These are phyloP conservation scores for Phytopythium ostracodes DNA, from an alignment of 352 stramenopile species.

Conservation along the genomic window DNA sequence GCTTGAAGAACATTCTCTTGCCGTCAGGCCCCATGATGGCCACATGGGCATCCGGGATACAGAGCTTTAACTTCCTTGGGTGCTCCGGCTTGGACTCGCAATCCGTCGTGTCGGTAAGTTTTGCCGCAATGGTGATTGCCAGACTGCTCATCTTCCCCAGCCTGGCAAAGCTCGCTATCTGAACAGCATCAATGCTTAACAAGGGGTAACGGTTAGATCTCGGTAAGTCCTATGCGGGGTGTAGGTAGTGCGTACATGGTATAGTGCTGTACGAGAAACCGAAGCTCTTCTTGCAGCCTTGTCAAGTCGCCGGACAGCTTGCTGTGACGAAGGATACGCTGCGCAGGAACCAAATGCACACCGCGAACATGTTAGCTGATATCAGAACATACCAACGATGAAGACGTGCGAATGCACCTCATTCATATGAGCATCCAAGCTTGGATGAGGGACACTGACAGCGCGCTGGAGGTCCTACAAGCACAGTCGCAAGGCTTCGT, in stretches of 20 bases:
- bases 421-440: not conserved
- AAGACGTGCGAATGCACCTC: not conserved
- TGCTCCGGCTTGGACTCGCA: not conserved
- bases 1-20: conserved; percentile 38
- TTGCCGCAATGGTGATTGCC: not conserved
- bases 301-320: not conserved
- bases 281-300: not conserved
- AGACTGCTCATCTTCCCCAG: conserved; percentile 3
- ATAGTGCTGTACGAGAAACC: not conserved
- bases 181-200: conserved; percentile 7
- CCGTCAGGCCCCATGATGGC: conserved; percentile 27
- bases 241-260: not conserved
- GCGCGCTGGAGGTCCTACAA: conserved; percentile 4
- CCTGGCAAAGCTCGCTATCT: conserved; percentile 10
- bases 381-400: not conserved
- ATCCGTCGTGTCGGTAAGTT: not conserved
- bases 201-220: not conserved
- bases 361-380: not conserved
- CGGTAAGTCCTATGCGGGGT: not conserved
- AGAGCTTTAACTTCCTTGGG: not conserved
- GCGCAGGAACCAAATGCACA: not conserved
- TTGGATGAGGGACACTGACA: not conserved
- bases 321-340: not conserved
- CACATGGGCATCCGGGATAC: conserved; percentile 28
- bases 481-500: not conserved